phyloP scores from a whole-genome alignment of 305 asterid species.

The Fraxinus ornus region DNA sequence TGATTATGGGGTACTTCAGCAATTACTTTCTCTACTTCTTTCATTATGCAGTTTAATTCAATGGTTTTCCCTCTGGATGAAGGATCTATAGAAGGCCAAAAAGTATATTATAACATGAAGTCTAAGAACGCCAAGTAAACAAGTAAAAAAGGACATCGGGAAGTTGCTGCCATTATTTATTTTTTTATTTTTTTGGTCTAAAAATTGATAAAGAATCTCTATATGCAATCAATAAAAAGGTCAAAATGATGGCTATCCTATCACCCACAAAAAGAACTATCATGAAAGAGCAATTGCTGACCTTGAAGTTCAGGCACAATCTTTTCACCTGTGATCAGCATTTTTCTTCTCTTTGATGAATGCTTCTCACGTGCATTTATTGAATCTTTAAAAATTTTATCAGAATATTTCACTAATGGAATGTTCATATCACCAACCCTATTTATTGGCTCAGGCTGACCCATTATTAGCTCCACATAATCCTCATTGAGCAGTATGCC shows the following conservation, averaged over 20 bases:
- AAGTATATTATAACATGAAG: conserved; percentile 10
- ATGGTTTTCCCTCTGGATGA: conserved; percentile 33
- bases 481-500: conserved; percentile 16
- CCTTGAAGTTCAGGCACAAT: conserved; percentile 42
- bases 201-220: not conserved
- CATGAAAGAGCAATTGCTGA: conserved; percentile 17
- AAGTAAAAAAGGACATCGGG: not conserved
- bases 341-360: conserved; percentile 43
- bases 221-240: not conserved
- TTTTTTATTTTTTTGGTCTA: not conserved
- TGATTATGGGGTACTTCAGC: conserved; percentile 34
- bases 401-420: conserved; percentile 24
- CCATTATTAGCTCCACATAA: conserved; percentile 22
- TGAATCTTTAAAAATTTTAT: conserved; percentile 35
- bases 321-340: conserved; percentile 25
- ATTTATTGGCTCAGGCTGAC: conserved; percentile 25
- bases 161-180: not conserved
- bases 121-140: not conserved
- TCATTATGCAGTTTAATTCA: conserved; percentile 24
- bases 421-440: conserved; percentile 29
- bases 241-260: conserved; percentile 2
- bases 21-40: conserved; percentile 26
- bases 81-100: conserved; percentile 41
- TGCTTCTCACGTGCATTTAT: conserved; percentile 32
- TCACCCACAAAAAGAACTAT: not conserved